A percentile compares a stretch with the other conserved stretches of the same genome.
phyloP scores from a whole-genome alignment of 2,329 filamentous ascomycete species.

The Clarireedia homoeocarpa region DNA sequence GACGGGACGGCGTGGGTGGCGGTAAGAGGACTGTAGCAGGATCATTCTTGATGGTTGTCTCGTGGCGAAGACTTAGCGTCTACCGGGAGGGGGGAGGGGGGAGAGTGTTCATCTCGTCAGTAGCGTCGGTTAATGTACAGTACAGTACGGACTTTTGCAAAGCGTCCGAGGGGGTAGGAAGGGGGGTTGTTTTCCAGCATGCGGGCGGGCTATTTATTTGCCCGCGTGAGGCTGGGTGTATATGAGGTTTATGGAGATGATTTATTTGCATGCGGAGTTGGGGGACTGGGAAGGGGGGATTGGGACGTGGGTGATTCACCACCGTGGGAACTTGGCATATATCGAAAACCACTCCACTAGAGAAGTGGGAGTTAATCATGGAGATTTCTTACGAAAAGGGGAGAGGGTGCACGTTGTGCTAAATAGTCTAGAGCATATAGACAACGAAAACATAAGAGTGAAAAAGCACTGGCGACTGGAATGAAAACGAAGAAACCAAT shows the following conservation, averaged over 20 bases:
- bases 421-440: no score
- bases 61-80: conserved; percentile 29
- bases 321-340: conserved; percentile 17
- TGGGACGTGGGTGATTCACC: no score
- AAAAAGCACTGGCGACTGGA: no score
- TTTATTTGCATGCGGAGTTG: conserved; percentile 25
- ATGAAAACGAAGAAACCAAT: no score
- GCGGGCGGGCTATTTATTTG: conserved; percentile 25
- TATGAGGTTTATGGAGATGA: conserved; percentile 29
- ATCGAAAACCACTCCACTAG: conserved; percentile 32
- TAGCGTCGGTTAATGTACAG: conserved; percentile 28
- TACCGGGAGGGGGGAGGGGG: conserved; percentile 29
- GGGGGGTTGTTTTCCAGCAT: conserved; percentile 27
- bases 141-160: conserved; percentile 31
- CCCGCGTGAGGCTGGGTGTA: conserved; percentile 20
- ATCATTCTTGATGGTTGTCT: conserved; percentile 33
- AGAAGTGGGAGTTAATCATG: no score
- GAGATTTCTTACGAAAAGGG: no score
- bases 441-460: no score
- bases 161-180: conserved; percentile 27
- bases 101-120: conserved; percentile 29
- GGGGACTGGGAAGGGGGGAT: conserved; percentile 7
- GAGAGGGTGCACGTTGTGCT: no score
- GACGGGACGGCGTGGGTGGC: conserved; percentile 23
- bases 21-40: conserved; percentile 21